Percentiles rank a stretch among this genome's conserved stretches.
Conservation (phyloP, 2,329 filamentous ascomycete species). For the Pseudocercospora fijiensis region DNA sequence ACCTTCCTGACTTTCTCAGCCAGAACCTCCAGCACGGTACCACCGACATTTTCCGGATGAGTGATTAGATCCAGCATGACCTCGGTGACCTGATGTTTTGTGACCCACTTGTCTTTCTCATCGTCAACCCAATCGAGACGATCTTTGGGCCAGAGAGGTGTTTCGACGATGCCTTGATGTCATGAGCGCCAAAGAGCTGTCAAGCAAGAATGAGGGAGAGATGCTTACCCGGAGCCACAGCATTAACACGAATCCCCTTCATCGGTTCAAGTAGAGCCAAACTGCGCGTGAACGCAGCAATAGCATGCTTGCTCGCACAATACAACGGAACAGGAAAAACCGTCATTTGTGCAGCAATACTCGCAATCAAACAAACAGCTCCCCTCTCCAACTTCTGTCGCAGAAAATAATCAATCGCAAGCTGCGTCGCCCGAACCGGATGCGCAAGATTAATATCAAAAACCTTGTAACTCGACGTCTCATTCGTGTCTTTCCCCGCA, state of each 20-base stretch:
- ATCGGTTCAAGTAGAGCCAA: background rate
- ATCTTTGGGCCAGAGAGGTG: constrained; percentile 13
- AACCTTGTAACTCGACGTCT: constrained; percentile 27
- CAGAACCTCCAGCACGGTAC: constrained; percentile 7
- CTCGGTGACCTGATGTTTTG: constrained; percentile 5
- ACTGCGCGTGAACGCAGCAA: background rate
- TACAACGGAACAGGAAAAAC: background rate
- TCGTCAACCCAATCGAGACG: background rate
- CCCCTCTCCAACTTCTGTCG: constrained; percentile 20
- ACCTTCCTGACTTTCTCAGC: constrained; percentile 6
- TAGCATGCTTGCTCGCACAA: background rate
- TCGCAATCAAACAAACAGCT: background rate
- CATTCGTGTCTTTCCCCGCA: background rate
- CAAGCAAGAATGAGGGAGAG: no score
- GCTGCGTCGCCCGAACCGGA: constrained; percentile 46
- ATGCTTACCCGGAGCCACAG: constrained; percentile 23
- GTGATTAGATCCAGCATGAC: constrained; percentile 10
- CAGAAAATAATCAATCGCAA: constrained; percentile 43
- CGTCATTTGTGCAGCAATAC: background rate
- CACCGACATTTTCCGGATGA: constrained; percentile 4
- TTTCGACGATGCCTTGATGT: constrained; percentile 36
- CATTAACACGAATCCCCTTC: constrained; percentile 29
- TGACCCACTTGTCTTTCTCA: constrained; percentile 7
- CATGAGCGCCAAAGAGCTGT: no score
- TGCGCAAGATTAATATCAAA: constrained; percentile 48